Evolutionary conservation across 768 basidiomycete species (phyloP), one percentile per base, ranked within the genome.

Genomic region (Kwoniella botswanensis): DNA sequence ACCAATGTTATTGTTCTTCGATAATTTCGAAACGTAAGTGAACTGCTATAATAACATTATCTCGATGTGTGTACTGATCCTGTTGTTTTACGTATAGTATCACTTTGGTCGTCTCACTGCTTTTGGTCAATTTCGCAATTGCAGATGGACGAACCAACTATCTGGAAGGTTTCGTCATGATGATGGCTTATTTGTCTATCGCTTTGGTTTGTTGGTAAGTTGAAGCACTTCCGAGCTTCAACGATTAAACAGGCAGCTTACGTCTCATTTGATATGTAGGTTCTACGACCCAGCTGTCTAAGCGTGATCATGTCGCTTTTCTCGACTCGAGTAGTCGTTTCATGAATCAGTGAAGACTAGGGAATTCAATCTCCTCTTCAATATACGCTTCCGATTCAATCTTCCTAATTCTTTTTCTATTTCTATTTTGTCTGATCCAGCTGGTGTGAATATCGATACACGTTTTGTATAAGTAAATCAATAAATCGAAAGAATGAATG

Each of bases 51-150:
- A 12, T 41, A 46, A 21, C 41, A 46, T 52, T 12, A 42, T 10
- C 52, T n/a, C 50, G 35, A n/a, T 15, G 1, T 26, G 24, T 9
- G 3, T 35, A 61, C 67, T 69, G 66, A 65, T 59, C 3, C 7
- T 55, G 1, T 15, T 53, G 13, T 17, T 3, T 13, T 42, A 1
- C 17, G n/a, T 13, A 22, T 62, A 77, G 73, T 24, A 78, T 79
- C 71, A 63, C 72, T 21, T 69, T 83, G n/a, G 79, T 81, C 42
- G 70, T 83, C 21, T 71, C 80, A 5, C 69, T 83, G 29, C 70
- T 83, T 12, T 63, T 83, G 60, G 82, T 83, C 77, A 79, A 80
- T 44, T 80, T 77, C 53, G 80, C 80, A 26, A 83, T 83, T 42
- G 71, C 74, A 24, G 80, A 81, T 59, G 82, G 79, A 15, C 65